Evolutionary conservation across 306 rosid species (phyloP), one percentile per base, ranked within the genome.

Genomic region (Comarum palustre): DNA sequence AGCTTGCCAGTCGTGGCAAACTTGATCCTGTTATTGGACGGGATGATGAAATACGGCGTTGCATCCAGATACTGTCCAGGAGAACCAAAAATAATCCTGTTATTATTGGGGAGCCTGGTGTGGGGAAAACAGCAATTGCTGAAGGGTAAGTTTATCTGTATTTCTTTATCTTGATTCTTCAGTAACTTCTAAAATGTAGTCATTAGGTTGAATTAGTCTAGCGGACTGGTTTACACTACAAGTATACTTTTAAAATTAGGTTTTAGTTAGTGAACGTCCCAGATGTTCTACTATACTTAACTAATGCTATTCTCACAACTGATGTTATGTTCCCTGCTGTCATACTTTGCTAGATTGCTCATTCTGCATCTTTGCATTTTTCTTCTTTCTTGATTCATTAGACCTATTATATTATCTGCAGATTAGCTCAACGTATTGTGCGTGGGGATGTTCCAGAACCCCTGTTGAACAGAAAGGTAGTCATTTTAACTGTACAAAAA

Each of bases 361-460:
- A 31, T 50, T 19, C 6, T 2, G 59, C 73, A 31, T 69, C 29
- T 36, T 31, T 69, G 31, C 13, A 17, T 48, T 7, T 20, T 31
- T 69, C 12, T 69, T 19, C 12, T 70, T 13, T 20, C 27, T 14
- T 70, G 42, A 34, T 55, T 55, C 7, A 36, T 3, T 36, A 22
- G 16, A 22, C 42, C 54, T 39, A 25, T 5, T 17, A 17, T 57
- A 5, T 16, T 41, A 24, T 57, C 27, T 87, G 63, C 91, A 95
- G 99, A 84, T 87, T 95, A 87, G 96, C 97, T 87, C 97, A 95
- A 80, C 87, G 96, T 27, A 95, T 95, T 70, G 91, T 94, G 74
- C 93, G 97, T 11, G 99, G 97, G 38, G 99, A 95, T 86, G 97
- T 95, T 83, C 97, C 97, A 25, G 97, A 95, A 78, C 97, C 97